Base-by-base conservation (phyloP, 1,139 yeast genomes). In the Lodderomyces orthopsilosis region DNA sequence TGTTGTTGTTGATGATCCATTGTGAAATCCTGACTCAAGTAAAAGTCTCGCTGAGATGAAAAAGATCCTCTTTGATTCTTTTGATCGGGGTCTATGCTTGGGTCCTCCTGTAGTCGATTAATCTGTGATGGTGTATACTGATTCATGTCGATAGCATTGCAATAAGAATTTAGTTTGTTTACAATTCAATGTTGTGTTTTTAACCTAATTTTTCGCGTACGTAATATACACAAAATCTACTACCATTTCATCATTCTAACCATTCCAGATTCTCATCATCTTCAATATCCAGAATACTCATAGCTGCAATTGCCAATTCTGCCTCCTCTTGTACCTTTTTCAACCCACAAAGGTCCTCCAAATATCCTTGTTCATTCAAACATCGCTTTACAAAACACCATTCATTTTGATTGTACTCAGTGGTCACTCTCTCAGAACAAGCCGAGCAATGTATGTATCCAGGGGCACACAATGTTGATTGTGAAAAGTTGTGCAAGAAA, bases 351-450 rank as follows among this genome's bases (percentile, higher is more conserved):
- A 89, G 60, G 35, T 79, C 79, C 51, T 89, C 96, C 34, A 93
- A 72, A 53, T 79, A 85, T 24, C 68, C 72, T 1, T 83, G 66
- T 51, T 86, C 81, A 48, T 81, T 72, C 38, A 93, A 66, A 15
- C 96, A 93, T 12, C 61, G 60, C 52, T 71, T 71, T 2, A 93
- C 85, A 68, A 93, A 93, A 5, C 77, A 79, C 98, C 98, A 93
- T 0, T 90, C 91, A 0, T 69, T 62, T 2, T 58, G 51, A 14
- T 59, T 51, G 65, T 74, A 88, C 7, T 69, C 72, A 0, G 68
- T 61, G 1, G 85, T 53, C 2, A 93, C 83, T 0, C 68, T 52
- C 0, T 61, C 50, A 1, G 96, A 86, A 55, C 98, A 93, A 0
- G 93, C 98, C 0, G 97, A 84, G 59, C 98, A 93, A 53, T 77